phyloP scores from a whole-genome alignment of 345 rosid species.

The Populus ilicifolia region DNA sequence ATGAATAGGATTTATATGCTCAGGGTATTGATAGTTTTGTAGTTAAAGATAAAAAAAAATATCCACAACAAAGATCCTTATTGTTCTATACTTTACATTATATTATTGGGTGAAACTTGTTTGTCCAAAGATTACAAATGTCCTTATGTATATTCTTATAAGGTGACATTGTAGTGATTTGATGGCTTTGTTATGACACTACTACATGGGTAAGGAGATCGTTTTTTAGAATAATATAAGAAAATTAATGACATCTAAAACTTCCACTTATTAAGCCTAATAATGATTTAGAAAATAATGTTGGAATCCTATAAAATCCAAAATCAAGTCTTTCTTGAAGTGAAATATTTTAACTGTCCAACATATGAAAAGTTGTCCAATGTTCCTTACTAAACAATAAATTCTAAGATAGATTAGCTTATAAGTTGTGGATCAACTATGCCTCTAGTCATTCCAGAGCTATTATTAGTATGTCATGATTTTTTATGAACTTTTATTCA shows the following conservation, averaged over 20 bases:
- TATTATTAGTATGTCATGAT: neutral
- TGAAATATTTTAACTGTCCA: constrained; percentile 24
- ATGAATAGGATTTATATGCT: too few species aligned
- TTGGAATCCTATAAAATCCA: constrained; percentile 38
- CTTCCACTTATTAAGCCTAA: constrained; percentile 25
- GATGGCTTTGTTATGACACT: too few species aligned
- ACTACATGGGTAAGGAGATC: constrained; percentile 14
- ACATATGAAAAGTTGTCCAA: constrained; percentile 21
- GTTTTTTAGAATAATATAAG: neutral
- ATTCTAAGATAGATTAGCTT: neutral
- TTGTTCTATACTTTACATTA: too few species aligned
- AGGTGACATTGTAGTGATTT: too few species aligned
- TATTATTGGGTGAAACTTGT: too few species aligned
- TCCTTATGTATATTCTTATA: too few species aligned
- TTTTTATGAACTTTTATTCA: neutral
- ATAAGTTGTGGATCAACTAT: neutral
- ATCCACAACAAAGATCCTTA: too few species aligned
- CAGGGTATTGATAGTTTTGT: too few species aligned
- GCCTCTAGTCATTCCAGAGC: neutral
- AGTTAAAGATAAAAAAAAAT: too few species aligned
- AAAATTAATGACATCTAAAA: neutral
- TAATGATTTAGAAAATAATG: constrained; percentile 36
- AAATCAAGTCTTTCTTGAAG: constrained; percentile 31
- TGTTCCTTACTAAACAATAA: neutral
- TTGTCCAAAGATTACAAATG: too few species aligned